A percentile compares a stretch with the other conserved stretches of the same genome.
These are phyloP conservation scores for Metschnikowia rubicola DNA, from an alignment of 805 yeast genomes.

Conservation along the genomic window DNA sequence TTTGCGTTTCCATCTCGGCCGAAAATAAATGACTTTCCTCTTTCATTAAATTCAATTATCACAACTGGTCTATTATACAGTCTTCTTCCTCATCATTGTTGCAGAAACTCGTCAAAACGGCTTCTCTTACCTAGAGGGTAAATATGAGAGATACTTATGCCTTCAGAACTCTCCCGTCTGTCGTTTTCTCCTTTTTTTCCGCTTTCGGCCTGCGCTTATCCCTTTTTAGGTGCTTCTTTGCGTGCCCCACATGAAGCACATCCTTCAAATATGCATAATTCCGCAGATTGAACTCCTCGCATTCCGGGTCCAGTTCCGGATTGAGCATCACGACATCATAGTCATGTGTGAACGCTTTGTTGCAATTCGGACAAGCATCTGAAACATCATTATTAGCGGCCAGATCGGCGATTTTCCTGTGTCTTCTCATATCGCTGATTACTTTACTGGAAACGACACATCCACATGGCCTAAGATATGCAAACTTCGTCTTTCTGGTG, in stretches of 20 bases:
- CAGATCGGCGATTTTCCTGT: constrained; percentile 7
- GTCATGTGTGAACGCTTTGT: constrained; percentile 18
- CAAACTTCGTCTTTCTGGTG: constrained; percentile 18
- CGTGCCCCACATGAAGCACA: constrained; percentile 22
- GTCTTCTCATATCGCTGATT: constrained; percentile 18
- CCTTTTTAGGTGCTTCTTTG: constrained; percentile 17
- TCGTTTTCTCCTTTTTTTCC: neutral
- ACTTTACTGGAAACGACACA: constrained; percentile 32
- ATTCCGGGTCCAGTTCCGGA: constrained; percentile 17
- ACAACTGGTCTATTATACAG: too few species aligned
- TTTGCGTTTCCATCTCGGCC: too few species aligned
- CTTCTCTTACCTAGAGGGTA: fast-evolving
- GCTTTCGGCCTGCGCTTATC: constrained; percentile 1
- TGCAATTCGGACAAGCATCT: constrained; percentile 34
- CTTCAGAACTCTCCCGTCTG: too few species aligned
- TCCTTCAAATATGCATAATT: constrained; percentile 14
- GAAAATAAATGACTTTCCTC: too few species aligned
- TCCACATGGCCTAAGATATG: constrained; percentile 37
- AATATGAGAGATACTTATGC: too few species aligned
- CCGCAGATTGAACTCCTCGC: constrained; percentile 12
- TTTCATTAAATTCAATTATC: too few species aligned
- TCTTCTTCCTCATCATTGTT: too few species aligned
- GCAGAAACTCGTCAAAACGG: too few species aligned
- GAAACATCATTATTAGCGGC: constrained; percentile 7
- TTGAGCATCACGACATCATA: constrained; percentile 33